These are phyloP conservation scores for Lactarius akahatsu DNA, from an alignment of 768 basidiomycete genomes.

Conservation along the genomic window DNA sequence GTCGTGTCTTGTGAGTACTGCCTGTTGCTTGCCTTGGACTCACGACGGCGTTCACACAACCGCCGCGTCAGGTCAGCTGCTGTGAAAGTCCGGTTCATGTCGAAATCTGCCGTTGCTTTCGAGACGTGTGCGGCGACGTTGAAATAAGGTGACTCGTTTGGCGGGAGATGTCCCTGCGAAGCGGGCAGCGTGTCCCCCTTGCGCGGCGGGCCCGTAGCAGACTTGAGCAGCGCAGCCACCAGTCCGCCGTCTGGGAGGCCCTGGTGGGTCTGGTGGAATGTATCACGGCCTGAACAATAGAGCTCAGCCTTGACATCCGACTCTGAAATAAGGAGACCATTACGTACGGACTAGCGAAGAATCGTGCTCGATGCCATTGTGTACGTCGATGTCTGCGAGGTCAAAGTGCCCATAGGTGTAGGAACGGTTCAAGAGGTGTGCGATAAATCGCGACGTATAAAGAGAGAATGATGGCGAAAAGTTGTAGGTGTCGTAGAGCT, in stretches of 20 bases:
- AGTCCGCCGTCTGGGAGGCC: conserved; percentile 45
- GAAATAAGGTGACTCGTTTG: conserved; percentile 19
- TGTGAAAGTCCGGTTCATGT: conserved; percentile 44
- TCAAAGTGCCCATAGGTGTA: conserved; percentile 62
- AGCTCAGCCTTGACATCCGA: neutral
- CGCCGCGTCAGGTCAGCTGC: conserved; percentile 56
- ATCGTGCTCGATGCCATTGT: conserved; percentile 77
- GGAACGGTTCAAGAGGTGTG: conserved; percentile 53
- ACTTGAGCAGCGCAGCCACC: conserved; percentile 55
- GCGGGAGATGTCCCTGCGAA: neutral
- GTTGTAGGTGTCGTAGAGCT: conserved; percentile 61
- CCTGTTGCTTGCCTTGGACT: conserved; percentile 52
- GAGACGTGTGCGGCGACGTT: conserved; percentile 13
- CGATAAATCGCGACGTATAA: conserved; percentile 62
- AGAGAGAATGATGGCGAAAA: conserved; percentile 65
- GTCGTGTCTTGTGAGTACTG: conserved; percentile 49
- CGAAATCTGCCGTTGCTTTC: conserved; percentile 11
- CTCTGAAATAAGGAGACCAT: no score
- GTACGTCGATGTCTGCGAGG: conserved; percentile 63
- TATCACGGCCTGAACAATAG: conserved; percentile 52
- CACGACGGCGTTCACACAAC: conserved; percentile 59
- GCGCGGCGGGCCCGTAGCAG: conserved; percentile 56
- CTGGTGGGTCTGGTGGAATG: conserved; percentile 50
- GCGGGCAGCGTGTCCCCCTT: neutral
- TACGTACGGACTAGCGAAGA: conserved; percentile 58